Conservation (phyloP, 192 early-diverging fungal genomes). For the Coemansia sp. region DNA sequence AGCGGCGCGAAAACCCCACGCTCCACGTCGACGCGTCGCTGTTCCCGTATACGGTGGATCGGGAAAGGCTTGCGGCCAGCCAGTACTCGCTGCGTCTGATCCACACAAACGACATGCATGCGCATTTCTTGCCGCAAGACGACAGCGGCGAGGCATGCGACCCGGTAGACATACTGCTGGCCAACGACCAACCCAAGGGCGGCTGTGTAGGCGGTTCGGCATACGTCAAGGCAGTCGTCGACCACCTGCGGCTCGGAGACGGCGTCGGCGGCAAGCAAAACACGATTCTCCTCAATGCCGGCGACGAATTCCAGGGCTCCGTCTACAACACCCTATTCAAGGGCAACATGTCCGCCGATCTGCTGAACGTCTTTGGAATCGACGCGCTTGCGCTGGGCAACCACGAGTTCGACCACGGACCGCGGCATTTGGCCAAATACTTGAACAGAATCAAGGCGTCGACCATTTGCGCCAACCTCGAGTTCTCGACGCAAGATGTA, state of each 20-base stretch:
- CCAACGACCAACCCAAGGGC: neutral
- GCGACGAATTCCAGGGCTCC: slow-evolving; percentile 68
- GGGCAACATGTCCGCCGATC: slow-evolving; percentile 56
- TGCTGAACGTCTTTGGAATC: slow-evolving; percentile 67
- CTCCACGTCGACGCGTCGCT: slow-evolving; percentile 14
- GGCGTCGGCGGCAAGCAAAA: slow-evolving; percentile 32
- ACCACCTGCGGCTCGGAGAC: slow-evolving; percentile 54
- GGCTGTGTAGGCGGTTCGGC: slow-evolving; percentile 66
- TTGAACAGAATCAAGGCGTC: slow-evolving; percentile 62
- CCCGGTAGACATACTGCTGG: slow-evolving; percentile 2
- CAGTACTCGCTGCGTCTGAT: slow-evolving; percentile 52
- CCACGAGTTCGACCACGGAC: slow-evolving; percentile 77
- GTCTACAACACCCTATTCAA: slow-evolving; percentile 68
- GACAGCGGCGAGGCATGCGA: slow-evolving; percentile 51
- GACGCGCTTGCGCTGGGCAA: slow-evolving; percentile 63
- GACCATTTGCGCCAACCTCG: slow-evolving; percentile 69
- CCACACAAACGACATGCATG: slow-evolving; percentile 63
- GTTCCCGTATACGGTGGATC: slow-evolving; percentile 26
- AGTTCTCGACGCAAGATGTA: slow-evolving; percentile 37
- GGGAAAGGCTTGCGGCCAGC: neutral
- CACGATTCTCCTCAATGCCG: slow-evolving; percentile 70
- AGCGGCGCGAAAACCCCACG: slow-evolving; percentile 12
- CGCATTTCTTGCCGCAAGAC: slow-evolving; percentile 55
- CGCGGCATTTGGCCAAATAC: slow-evolving; percentile 57
- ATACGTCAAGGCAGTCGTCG: slow-evolving; percentile 63